Conservation (phyloP, 352 stramenopile genomes). For the Phytophthora agathidicida region DNA sequence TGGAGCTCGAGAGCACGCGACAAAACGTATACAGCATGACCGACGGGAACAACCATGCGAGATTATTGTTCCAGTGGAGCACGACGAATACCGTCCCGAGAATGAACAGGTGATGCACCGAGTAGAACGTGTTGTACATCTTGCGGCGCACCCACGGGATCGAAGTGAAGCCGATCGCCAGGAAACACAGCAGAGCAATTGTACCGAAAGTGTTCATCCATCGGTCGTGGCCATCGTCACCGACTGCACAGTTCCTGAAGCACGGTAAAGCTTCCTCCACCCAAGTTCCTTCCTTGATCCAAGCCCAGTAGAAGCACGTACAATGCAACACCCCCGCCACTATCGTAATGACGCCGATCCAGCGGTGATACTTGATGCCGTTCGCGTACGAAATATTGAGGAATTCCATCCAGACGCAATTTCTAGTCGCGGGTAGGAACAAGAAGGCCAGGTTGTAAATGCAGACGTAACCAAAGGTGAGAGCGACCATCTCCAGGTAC, state of each 20-base stretch:
- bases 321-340: slow-evolving; percentile 41
- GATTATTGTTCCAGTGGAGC: slow-evolving; percentile 42
- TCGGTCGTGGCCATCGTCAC: slow-evolving; percentile 24
- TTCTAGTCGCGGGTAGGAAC: slow-evolving; percentile 45
- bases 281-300: slow-evolving; percentile 30
- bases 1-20: slow-evolving; percentile 41
- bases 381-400: slow-evolving; percentile 64
- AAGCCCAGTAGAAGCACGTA: slow-evolving; percentile 37
- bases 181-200: slow-evolving; percentile 42
- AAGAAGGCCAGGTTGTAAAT: slow-evolving; percentile 61
- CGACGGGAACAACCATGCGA: slow-evolving; percentile 47
- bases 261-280: slow-evolving; percentile 39
- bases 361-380: slow-evolving; percentile 62
- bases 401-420: slow-evolving; percentile 64
- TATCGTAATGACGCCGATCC: slow-evolving; percentile 45
- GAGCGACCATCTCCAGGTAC: slow-evolving; percentile 35
- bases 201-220: slow-evolving; percentile 63
- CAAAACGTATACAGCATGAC: slow-evolving; percentile 48
- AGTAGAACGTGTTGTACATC: slow-evolving; percentile 55
- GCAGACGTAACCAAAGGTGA: slow-evolving; percentile 44
- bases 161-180: slow-evolving; percentile 48
- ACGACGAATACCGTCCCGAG: slow-evolving; percentile 47
- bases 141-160: slow-evolving; percentile 45
- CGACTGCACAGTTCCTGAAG: slow-evolving; percentile 47
- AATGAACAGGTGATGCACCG: slow-evolving; percentile 53